These are phyloP conservation scores for Trypethelium eluteriae DNA, from an alignment of 495 filamentous ascomycete species.

Conservation along the genomic window DNA sequence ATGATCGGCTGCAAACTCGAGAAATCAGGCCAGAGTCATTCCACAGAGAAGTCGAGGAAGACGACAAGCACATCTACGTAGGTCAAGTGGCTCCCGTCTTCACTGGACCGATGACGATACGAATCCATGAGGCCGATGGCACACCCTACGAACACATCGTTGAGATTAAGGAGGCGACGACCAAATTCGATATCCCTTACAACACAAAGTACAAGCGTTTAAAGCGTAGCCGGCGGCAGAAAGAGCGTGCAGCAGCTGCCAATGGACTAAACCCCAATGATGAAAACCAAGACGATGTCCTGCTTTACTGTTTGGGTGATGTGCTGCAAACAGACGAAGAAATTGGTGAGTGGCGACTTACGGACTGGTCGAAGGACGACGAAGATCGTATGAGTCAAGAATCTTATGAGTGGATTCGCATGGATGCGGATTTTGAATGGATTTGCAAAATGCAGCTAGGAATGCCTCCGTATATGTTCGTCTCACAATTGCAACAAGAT, in stretches of 20 bases:
- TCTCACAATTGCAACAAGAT: slow-evolving; percentile 95
- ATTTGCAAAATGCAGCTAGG: slow-evolving; percentile 69
- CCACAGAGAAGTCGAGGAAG: slow-evolving; percentile 73
- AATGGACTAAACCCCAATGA: slow-evolving; percentile 51
- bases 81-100: slow-evolving; percentile 68
- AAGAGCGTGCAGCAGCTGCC: slow-evolving; percentile 62
- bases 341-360: slow-evolving; percentile 69
- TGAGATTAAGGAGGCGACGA: slow-evolving; percentile 77
- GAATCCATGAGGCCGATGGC: slow-evolving; percentile 97
- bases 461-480: slow-evolving; percentile 92
- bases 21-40: slow-evolving; percentile 62
- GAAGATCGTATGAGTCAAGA: slow-evolving; percentile 89
- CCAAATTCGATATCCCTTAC: slow-evolving; percentile 88
- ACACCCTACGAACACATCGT: slow-evolving; percentile 98
- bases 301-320: slow-evolving; percentile 89
- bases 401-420: slow-evolving; percentile 95
- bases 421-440: slow-evolving; percentile 99
- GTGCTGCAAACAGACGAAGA: slow-evolving; percentile 78
- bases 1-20: slow-evolving; percentile 42
- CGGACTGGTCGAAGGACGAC: slow-evolving; percentile 79
- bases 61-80: slow-evolving; percentile 59
- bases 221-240: slow-evolving; percentile 82
- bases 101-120: slow-evolving; percentile 91
- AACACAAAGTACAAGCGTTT: slow-evolving; percentile 99
- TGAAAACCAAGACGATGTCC: slow-evolving; percentile 72